Evolutionary conservation across 331 rosid genomes (phyloP), one percentile per base, ranked within the genome.

Genomic region (Arachis monticola): DNA sequence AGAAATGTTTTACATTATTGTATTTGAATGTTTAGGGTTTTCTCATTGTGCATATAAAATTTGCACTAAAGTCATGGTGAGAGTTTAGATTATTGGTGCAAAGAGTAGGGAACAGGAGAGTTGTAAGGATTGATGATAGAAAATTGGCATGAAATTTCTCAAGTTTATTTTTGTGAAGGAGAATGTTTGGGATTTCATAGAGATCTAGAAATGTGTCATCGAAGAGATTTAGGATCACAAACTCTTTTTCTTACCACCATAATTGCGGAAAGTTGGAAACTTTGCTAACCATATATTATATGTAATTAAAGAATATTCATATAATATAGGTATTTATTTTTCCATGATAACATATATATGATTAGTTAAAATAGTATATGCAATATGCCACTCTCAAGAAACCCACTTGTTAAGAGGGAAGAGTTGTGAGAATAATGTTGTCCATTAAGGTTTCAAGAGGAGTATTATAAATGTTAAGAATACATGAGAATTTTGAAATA

Each of bases 1-100:
- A 30, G 60, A 83, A 83, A 83, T 83, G 79, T 52, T 64, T 80
- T 38, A 78, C 64, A 38, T 66, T 65, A 59, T 27, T 27, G 30
- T 58, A 53, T 60, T 52, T 35, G 11, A 60, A 59, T 5, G 5
- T 7, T 64, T 5, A 57, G 79, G 44, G 11, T 72, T n/a, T 64
- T 58, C 72, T 1, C 13, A 50, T 50, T 38, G 41, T 70, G 60
- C 67, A 55, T 7, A 73, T 10, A 52, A 81, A 63, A 5, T 46
- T 1, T 47, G 79, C 75, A 79, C 51, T 11, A 31, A 78, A 62
- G 40, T 76, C 75, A 60, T 64, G 7, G 17, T 1, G 7, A 6
- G 2, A 7, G 12, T 14, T 64, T 64, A 64, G 85, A 41, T 30
- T 53, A 41, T 30, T 58, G 69, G 60, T 9, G 6, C 64, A 71